Evolutionary conservation across 257 asterid species (phyloP).

Genomic region (Nicotiana obtusifolia): DNA sequence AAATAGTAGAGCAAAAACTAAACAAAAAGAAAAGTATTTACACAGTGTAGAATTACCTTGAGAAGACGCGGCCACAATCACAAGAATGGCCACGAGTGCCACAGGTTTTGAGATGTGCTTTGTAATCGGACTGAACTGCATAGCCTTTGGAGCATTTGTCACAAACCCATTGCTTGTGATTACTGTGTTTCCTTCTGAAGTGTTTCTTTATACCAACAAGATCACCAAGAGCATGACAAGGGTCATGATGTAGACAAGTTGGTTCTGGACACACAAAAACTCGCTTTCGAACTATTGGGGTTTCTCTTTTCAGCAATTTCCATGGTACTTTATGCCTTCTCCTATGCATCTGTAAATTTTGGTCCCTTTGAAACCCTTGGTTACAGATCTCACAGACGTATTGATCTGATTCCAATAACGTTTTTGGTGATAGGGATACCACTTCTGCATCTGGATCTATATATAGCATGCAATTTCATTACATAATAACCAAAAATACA

Average conservation of each 20-base stretch:
- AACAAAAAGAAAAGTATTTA: no score
- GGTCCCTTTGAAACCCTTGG: slow-evolving; percentile 28
- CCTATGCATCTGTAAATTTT: slow-evolving; percentile 29
- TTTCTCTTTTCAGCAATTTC: slow-evolving; percentile 41
- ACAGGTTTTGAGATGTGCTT: slow-evolving; percentile 68
- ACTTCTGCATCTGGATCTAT: slow-evolving; percentile 23
- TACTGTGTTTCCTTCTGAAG: slow-evolving; percentile 63
- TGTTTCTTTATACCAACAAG: slow-evolving; percentile 71
- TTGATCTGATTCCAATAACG: slow-evolving; percentile 24
- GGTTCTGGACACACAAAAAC: slow-evolving; percentile 76
- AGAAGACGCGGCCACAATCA: slow-evolving; percentile 66
- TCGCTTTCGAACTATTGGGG: slow-evolving; percentile 41
- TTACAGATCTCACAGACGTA: slow-evolving; percentile 28
- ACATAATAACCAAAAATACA: no score
- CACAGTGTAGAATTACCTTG: slow-evolving; percentile 21
- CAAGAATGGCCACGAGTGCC: slow-evolving; percentile 74
- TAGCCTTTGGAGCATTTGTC: slow-evolving; percentile 59
- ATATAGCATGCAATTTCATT: no score
- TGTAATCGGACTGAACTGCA: slow-evolving; percentile 68
- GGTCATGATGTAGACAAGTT: slow-evolving; percentile 65
- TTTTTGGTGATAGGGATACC: slow-evolving; percentile 22
- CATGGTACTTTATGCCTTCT: slow-evolving; percentile 23
- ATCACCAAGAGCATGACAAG: slow-evolving; percentile 72
- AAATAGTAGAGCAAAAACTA: background rate
- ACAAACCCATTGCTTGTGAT: slow-evolving; percentile 63